A percentile compares a stretch with the other conserved stretches of the same genome.
Conservation (phyloP, 176 grass and related monocot genomes). For the Juncus effusus region DNA sequence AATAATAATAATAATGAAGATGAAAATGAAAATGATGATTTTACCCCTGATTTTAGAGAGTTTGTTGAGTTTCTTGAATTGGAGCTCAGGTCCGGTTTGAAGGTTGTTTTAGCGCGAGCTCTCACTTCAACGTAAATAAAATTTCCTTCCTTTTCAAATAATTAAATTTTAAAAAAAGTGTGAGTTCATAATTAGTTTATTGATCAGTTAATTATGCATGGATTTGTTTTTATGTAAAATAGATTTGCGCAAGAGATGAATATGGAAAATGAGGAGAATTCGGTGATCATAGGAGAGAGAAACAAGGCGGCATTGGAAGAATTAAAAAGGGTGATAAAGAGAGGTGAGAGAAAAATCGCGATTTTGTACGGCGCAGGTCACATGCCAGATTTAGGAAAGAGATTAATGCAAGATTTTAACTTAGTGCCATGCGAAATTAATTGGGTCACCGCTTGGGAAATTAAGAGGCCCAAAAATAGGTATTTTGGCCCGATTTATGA, state of each 20-base stretch:
- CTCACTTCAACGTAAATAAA: conserved; percentile 77
- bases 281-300: conserved; percentile 92
- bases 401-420: conserved; percentile 62
- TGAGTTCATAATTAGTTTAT: too few relatives aligned
- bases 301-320: conserved; percentile 70
- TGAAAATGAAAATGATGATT: conserved; percentile 38
- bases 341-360: conserved; percentile 66
- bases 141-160: too few relatives aligned
- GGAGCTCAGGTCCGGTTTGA: conserved; percentile 62
- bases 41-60: conserved; percentile 42
- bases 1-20: too few relatives aligned
- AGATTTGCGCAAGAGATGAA: conserved; percentile 22
- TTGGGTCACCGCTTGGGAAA: conserved; percentile 92
- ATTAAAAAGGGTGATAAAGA: conserved; percentile 58
- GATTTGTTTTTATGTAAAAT: too few relatives aligned
- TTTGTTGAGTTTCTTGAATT: conserved; percentile 61
- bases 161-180: too few relatives aligned
- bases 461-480: conserved; percentile 35
- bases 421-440: conserved; percentile 58
- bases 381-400: conserved; percentile 85
- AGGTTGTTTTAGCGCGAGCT: conserved; percentile 78
- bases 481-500: conserved; percentile 12
- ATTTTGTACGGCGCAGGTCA: conserved; percentile 87
- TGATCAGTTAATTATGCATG: too few relatives aligned
- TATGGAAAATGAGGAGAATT: conserved; percentile 48